phyloP scores from a whole-genome alignment of 2,329 filamentous ascomycete species.

The Aspergillus awamori region DNA sequence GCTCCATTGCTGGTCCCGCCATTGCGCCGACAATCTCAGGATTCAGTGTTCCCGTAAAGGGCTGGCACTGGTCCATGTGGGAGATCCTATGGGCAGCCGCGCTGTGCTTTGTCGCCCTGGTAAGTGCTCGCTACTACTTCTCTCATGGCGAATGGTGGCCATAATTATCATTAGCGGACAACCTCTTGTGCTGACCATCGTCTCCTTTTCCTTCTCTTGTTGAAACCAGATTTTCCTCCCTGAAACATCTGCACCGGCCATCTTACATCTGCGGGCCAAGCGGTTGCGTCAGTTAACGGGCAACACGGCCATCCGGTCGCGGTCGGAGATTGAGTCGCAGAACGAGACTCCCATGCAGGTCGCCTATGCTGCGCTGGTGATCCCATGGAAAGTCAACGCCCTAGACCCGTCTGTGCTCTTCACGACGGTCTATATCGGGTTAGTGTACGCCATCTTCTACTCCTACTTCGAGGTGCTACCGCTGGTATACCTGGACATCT shows the following conservation, averaged over 20 bases:
- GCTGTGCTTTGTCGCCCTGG: not conserved
- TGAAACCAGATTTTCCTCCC: constrained; percentile 17
- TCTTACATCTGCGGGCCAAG: constrained; percentile 16
- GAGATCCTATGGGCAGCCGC: constrained; percentile 2
- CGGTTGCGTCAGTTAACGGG: constrained; percentile 4
- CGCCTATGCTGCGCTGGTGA: not conserved
- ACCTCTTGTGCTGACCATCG: too few relatives aligned
- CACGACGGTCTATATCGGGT: constrained; percentile 2
- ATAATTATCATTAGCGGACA: too few relatives aligned
- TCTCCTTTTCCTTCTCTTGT: not conserved
- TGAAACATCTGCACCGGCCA: constrained; percentile 20
- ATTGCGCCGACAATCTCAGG: not conserved
- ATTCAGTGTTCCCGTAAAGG: not conserved
- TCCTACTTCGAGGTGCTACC: constrained; percentile 8
- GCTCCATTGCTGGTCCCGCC: not conserved
- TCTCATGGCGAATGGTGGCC: too few relatives aligned
- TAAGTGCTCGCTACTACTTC: not conserved
- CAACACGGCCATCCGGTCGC: not conserved
- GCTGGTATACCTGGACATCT: not conserved
- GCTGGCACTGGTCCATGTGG: constrained; percentile 4
- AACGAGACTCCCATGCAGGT: not conserved
- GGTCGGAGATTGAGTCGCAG: not conserved
- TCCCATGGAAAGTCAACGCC: not conserved
- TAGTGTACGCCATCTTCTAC: constrained; percentile 10
- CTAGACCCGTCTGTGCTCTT: constrained; percentile 7